Evolutionary conservation across 2,329 filamentous ascomycete species (phyloP).

Genomic region (Alternaria atra): DNA sequence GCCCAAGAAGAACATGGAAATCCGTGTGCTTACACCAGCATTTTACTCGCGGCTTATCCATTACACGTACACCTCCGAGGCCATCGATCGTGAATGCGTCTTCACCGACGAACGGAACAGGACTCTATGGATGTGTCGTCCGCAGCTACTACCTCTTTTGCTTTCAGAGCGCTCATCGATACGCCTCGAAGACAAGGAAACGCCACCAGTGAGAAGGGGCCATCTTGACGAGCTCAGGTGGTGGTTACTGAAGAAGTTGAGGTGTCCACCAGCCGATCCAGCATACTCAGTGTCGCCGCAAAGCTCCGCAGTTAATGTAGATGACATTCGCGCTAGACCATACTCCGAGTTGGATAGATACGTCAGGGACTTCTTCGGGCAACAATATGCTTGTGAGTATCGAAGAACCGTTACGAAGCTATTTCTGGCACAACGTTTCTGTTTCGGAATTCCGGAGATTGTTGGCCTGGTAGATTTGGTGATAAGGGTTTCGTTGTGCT

Average conservation of each 20-base stretch:
- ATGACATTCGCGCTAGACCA: constrained; percentile 51
- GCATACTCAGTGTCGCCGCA: constrained; percentile 46
- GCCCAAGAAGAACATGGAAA: constrained; percentile 56
- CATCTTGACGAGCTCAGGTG: constrained; percentile 46
- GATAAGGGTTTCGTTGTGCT: constrained; percentile 69
- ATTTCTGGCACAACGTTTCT: constrained; percentile 54
- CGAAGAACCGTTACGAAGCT: constrained; percentile 50
- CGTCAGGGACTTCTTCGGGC: constrained; percentile 31
- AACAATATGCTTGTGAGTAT: constrained; percentile 43
- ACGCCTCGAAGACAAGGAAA: constrained; percentile 44
- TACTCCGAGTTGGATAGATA: constrained; percentile 54
- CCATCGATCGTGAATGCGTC: constrained; percentile 67
- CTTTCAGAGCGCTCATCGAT: constrained; percentile 33
- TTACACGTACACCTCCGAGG: constrained; percentile 70
- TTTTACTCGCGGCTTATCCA: constrained; percentile 74
- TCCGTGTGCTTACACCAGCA: constrained; percentile 68
- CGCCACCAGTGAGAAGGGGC: constrained; percentile 7
- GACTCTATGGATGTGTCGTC: constrained; percentile 66
- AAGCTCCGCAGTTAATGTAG: constrained; percentile 21
- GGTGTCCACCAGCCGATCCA: constrained; percentile 52
- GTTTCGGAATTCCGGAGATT: constrained; percentile 49
- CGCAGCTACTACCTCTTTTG: constrained; percentile 57
- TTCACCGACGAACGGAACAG: constrained; percentile 62
- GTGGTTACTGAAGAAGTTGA: constrained; percentile 47
- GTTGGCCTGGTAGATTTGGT: constrained; percentile 76